Evolutionary conservation across 176 grass and related monocot genomes (phyloP), one percentile per base, ranked within the genome.

Genomic region (Oryza rufipogon): DNA sequence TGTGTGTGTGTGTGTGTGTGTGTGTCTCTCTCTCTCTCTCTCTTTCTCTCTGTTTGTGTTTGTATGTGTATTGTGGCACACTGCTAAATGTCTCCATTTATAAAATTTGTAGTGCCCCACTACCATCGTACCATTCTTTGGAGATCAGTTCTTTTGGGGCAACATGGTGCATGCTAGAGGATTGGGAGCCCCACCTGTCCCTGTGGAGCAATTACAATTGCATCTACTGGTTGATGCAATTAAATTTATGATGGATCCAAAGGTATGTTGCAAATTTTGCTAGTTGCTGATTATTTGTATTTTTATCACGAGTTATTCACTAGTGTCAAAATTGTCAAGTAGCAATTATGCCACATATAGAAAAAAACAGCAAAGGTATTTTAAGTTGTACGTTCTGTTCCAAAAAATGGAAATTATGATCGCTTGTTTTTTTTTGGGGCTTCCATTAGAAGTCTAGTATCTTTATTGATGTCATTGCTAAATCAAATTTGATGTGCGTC

Each of bases 81-180:
- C 22, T 74, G 45, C 25, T 74, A 49, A 49, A 17, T 51, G 22
- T 51, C 14, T 49, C 7, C 39, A 47, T 73, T 44, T 47, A n/a
- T 71, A 72, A 84, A 66, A 65, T 79, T 74, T 92, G 83, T 80
- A 95, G 90, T 92, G 93, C 30, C 90, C 93, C 68, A 95, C 93
- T 42, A 89, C 88, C 39, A 76, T 95, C 9, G 77, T 95, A 75
- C 93, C 90, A 36, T 92, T 95, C 88, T 92, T 95, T 80, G 93
- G 93, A 33, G 93, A 95, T 74, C 90, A 95, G 26, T 85, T 85
- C 14, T 95, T 95, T 88, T 95, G 93, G 93, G 93, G 90, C 32
- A 87, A 75, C 58, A 77, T 70, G 87, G 88, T 95, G 22, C 93
- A 92, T 82, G 88, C 80, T 48, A 88, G 80, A 85, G 90, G 93